These are phyloP conservation scores for Candida pseudoviswanathii DNA, from an alignment of 1,139 yeast species.

Conservation along the genomic window DNA sequence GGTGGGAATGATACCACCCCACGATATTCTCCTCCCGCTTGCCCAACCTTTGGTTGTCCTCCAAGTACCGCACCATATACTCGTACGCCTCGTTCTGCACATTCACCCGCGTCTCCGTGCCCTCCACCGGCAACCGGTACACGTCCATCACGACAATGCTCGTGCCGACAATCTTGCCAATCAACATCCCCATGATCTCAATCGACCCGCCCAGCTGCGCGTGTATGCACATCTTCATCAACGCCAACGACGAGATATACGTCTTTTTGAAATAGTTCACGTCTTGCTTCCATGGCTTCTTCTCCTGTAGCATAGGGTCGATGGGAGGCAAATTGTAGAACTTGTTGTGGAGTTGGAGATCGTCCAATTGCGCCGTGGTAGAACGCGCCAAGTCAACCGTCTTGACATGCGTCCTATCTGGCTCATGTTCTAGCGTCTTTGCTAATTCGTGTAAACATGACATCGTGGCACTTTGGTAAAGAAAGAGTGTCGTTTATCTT, in stretches of 20 bases:
- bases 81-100: conserved; percentile 95
- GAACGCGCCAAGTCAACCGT: conserved; percentile 7
- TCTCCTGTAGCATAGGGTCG: conserved; percentile 13
- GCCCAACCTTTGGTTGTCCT: conserved; percentile 48
- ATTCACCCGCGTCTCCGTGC: conserved; percentile 93
- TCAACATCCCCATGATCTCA: conserved; percentile 94
- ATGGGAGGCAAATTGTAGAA: conserved; percentile 17
- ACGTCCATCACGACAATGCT: conserved; percentile 78
- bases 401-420: neutral
- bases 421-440: conserved; percentile 5
- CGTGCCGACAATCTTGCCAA: conserved; percentile 66
- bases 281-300: conserved; percentile 45
- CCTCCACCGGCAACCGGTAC: conserved; percentile 89
- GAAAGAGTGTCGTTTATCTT: neutral
- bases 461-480: conserved; percentile 9
- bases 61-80: conserved; percentile 85
- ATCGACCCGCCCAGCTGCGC: conserved; percentile 86
- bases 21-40: conserved; percentile 57
- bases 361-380: neutral
- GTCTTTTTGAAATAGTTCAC: conserved; percentile 68
- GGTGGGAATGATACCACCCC: conserved; percentile 97
- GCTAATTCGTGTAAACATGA: conserved; percentile 13
- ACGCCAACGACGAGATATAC: conserved; percentile 72
- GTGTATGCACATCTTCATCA: conserved; percentile 78
- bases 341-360: conserved; percentile 1